Base-by-base conservation (phyloP, 257 asterid genomes). In the Ballota nigra region DNA sequence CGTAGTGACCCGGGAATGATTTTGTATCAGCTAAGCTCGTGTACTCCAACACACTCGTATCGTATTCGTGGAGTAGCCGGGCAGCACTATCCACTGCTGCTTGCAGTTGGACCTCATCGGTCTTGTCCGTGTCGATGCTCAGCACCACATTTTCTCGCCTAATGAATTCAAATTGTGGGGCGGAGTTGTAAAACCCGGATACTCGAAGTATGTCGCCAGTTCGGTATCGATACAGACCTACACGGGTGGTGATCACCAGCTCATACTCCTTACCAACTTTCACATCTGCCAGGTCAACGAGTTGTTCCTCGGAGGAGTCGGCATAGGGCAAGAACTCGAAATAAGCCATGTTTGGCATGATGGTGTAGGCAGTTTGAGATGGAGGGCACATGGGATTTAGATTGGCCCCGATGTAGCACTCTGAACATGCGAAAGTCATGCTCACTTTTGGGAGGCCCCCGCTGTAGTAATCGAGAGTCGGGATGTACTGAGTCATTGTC, bases 131-230 rank as follows among this genome's bases (percentile, higher is more conserved):
- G 6, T 81, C 86, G 4, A 86, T 70, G 55, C 77, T 83, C 1
- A 86, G 75, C 4, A 83, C 24, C 41, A 75, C 80, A 15, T 81
- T 77, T 23, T 59, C 79, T 4, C 76, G n/a, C n/a, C n/a, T n/a
- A n/a, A n/a, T n/a, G n/a, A n/a, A n/a, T n/a, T n/a, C n/a, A n/a
- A n/a, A n/a, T n/a, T n/a, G n/a, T 0, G 89, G 89, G 0, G 79
- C 77, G 12, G 74, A 71, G 67, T 85, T 86, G 8, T 83, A 70
- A 41, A 81, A 83, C 0, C 85, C 83, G 0, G 74, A 57, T 18
- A 81, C 81, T 0, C 82, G 73, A 1, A 83, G 65, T n/a, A 85
- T 66, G 75, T 83, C 90, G 6, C 90, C 90, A 0, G 80, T 69
- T 23, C 69, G 72, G 64, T 85, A 80, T 0, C 90, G 75, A n/a